phyloP scores from a whole-genome alignment of 176 grass and related monocot species.

The Phoenix roebelenii region DNA sequence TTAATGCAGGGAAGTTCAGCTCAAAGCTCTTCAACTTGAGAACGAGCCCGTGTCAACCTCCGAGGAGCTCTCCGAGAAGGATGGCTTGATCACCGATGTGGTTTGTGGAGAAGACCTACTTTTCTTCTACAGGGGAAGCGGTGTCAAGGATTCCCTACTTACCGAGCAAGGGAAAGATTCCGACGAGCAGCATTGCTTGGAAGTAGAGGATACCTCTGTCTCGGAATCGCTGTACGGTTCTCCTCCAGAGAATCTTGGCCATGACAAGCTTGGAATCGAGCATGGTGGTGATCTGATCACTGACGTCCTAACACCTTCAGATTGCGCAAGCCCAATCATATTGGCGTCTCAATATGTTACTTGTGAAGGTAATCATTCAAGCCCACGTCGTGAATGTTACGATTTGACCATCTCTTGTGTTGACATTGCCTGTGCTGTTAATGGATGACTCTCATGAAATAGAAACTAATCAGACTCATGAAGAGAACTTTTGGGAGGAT shows the following conservation, averaged over 20 bases:
- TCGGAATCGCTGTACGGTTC: slow-evolving; percentile 24
- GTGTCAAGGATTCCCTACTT: slow-evolving; percentile 41
- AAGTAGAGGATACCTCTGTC: slow-evolving; percentile 27
- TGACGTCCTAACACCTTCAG: not conserved
- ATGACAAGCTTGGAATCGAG: not conserved
- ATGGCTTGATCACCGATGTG: not conserved
- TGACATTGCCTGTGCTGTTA: not conserved
- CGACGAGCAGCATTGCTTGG: slow-evolving; percentile 27
- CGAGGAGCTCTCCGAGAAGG: not conserved
- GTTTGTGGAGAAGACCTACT: slow-evolving; percentile 12
- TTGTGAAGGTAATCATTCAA: slow-evolving; percentile 21
- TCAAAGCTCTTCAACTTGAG: not conserved
- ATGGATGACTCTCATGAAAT: not conserved
- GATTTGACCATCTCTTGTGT: not conserved
- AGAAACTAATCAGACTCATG: not conserved
- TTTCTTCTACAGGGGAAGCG: slow-evolving; percentile 68
- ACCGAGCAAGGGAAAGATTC: slow-evolving; percentile 44
- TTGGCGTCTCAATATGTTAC: not conserved
- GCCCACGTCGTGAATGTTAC: not conserved
- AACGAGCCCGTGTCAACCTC: not conserved
- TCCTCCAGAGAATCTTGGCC: not conserved
- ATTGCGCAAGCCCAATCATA: not conserved
- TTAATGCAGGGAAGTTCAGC: slow-evolving; percentile 18
- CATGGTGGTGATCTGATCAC: not conserved
- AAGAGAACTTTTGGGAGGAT: slow-evolving; percentile 1